These are phyloP conservation scores for Xylariaceae sp. DNA, from an alignment of 2,329 filamentous ascomycete genomes.

Conservation along the genomic window DNA sequence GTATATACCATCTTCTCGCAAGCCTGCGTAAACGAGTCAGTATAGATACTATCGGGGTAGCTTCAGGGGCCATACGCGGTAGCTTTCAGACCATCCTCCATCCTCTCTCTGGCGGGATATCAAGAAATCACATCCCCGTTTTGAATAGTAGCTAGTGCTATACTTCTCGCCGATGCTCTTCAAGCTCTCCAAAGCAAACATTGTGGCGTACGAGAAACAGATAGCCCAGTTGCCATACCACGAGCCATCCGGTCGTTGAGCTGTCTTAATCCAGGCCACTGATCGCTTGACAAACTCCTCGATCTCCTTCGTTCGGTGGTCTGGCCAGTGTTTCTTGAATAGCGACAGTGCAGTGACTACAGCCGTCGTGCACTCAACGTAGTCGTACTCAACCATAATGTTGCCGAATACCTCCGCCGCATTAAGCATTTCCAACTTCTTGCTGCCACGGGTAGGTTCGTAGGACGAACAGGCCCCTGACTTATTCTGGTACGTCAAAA, in stretches of 20 bases:
- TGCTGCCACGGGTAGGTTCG: slow-evolving; percentile 72
- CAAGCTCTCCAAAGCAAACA: slow-evolving; percentile 92
- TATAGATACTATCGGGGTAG: not conserved
- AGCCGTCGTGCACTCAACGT: slow-evolving; percentile 95
- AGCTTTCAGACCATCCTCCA: slow-evolving; percentile 96
- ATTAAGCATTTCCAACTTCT: slow-evolving; percentile 78
- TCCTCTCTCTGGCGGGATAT: slow-evolving; percentile 78
- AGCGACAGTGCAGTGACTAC: slow-evolving; percentile 81
- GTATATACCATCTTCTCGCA: slow-evolving; percentile 72
- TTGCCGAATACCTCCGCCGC: slow-evolving; percentile 93
- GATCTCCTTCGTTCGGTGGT: slow-evolving; percentile 75
- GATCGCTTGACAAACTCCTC: slow-evolving; percentile 65
- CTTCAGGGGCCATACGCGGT: slow-evolving; percentile 49
- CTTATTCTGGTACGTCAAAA: slow-evolving; percentile 84
- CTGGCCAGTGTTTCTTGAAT: slow-evolving; percentile 75
- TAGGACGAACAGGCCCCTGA: slow-evolving; percentile 88
- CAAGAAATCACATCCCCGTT: slow-evolving; percentile 78
- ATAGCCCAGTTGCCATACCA: slow-evolving; percentile 99
- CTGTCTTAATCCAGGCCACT: slow-evolving; percentile 73
- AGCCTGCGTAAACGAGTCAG: slow-evolving; percentile 42
- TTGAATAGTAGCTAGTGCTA: slow-evolving; percentile 62
- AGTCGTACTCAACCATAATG: slow-evolving; percentile 99
- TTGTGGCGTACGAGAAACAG: slow-evolving; percentile 93
- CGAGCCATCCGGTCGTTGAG: slow-evolving; percentile 75
- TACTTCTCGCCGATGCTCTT: slow-evolving; percentile 78